phyloP scores from a whole-genome alignment of 129 eudicot species.

The Tagetes erecta region DNA sequence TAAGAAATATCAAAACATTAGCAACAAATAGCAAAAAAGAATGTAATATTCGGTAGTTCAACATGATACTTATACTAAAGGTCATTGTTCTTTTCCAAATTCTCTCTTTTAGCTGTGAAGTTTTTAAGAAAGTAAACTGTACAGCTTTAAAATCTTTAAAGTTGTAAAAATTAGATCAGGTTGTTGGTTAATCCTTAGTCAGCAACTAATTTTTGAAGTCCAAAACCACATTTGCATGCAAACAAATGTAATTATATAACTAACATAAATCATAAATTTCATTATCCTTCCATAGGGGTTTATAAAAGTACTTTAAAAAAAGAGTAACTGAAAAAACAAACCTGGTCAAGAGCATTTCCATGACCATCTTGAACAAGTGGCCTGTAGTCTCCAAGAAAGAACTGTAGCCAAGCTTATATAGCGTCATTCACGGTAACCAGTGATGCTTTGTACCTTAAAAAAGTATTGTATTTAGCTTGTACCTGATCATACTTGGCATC shows the following conservation, averaged over 20 bases:
- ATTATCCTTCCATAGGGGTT: background rate
- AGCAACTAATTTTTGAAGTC: background rate
- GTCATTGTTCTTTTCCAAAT: too few species aligned
- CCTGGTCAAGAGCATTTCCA: slow-evolving; percentile 98
- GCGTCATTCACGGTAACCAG: slow-evolving; percentile 20
- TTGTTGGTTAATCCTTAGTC: background rate
- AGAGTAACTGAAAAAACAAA: slow-evolving; percentile 33
- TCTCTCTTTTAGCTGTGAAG: too few species aligned
- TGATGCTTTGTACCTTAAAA: slow-evolving; percentile 4
- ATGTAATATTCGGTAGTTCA: background rate
- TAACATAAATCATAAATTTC: slow-evolving; percentile 9
- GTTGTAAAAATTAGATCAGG: background rate
- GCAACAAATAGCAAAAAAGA: slow-evolving; percentile 14
- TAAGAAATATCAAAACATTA: slow-evolving; percentile 8
- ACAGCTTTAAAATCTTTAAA: background rate
- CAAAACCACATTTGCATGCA: slow-evolving; percentile 2
- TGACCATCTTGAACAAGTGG: slow-evolving; percentile 85
- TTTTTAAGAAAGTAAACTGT: background rate
- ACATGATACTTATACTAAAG: background rate
- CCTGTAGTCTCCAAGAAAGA: slow-evolving; percentile 96
- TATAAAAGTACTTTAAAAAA: background rate
- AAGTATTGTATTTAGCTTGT: slow-evolving; percentile 1
- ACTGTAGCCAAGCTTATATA: slow-evolving; percentile 50
- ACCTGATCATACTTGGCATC: slow-evolving; percentile 99
- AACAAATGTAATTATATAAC: background rate